Percentiles rank a stretch among this genome's conserved stretches.
phyloP scores from a whole-genome alignment of 1,139 yeast genomes.

The Wickerhamomyces sp. region DNA sequence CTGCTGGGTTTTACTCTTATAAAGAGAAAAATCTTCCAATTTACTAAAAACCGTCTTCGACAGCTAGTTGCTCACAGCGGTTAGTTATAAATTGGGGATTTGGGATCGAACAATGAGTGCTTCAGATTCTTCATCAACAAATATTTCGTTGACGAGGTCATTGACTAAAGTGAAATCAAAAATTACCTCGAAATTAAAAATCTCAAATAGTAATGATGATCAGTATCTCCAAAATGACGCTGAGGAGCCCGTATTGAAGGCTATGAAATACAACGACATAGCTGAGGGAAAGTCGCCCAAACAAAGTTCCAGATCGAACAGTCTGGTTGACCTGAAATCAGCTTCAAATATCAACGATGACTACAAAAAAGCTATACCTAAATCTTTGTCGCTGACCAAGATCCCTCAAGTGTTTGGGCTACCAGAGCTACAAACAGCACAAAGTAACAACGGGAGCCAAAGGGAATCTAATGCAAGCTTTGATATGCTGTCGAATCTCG shows the following conservation, averaged over 20 bases:
- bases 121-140: constrained; percentile 1
- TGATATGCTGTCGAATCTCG: not conserved
- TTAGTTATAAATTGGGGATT: not conserved
- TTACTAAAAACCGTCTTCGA: not conserved
- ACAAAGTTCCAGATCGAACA: constrained; percentile 5
- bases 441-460: not conserved
- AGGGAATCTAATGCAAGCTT: constrained; percentile 1
- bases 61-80: not conserved
- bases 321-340: not conserved
- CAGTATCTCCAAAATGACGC: constrained; percentile 1
- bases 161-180: constrained; percentile 20
- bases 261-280: constrained; percentile 19
- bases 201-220: not conserved
- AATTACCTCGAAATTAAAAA: constrained; percentile 14
- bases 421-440: not conserved
- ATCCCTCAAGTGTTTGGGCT: not conserved
- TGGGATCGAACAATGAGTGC: not conserved
- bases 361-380: not conserved
- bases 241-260: constrained; percentile 13
- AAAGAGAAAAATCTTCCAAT: not conserved
- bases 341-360: not conserved
- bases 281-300: not conserved
- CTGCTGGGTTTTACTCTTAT: no score
- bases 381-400: constrained; percentile 1
- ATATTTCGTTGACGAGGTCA: constrained; percentile 16